Percentiles rank a stretch among this genome's conserved stretches.
Evolutionary conservation across 139 green algal genomes (phyloP).

Genomic region (Marvania coccoides): DNA sequence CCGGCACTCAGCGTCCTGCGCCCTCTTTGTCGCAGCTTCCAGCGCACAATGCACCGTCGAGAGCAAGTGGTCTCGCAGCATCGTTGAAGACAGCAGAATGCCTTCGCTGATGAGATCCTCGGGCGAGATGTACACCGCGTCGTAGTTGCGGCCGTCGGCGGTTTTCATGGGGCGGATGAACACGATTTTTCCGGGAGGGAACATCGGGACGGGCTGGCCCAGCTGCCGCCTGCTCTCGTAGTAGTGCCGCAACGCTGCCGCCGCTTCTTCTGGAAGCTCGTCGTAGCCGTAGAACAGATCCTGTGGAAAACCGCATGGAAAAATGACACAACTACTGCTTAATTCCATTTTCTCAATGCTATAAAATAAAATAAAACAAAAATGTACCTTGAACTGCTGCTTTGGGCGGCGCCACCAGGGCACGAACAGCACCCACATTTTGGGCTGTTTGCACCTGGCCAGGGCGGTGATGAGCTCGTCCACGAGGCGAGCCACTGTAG

Average conservation of each 20-base stretch:
- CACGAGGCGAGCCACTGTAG: slow-evolving; percentile 35
- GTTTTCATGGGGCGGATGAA: slow-evolving; percentile 47
- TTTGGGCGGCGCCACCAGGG: slow-evolving; percentile 31
- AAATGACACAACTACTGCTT: too few relatives aligned
- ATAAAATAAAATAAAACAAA: too few relatives aligned
- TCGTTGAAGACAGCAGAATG: slow-evolving; percentile 15
- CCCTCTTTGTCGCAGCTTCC: not conserved
- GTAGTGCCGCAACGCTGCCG: slow-evolving; percentile 13
- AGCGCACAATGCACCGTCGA: not conserved
- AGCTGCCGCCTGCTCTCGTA: slow-evolving; percentile 17
- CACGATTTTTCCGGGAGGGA: slow-evolving; percentile 37
- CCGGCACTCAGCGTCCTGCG: not conserved
- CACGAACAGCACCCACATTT: slow-evolving; percentile 28
- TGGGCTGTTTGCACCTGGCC: slow-evolving; percentile 31
- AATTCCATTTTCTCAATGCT: too few relatives aligned
- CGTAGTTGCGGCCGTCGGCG: slow-evolving; percentile 1
- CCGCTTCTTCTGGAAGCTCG: slow-evolving; percentile 22
- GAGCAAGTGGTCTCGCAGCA: slow-evolving; percentile 17
- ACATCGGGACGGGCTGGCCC: slow-evolving; percentile 31
- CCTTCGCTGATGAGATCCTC: slow-evolving; percentile 32
- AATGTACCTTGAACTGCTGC: not conserved
- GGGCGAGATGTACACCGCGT: slow-evolving; percentile 19
- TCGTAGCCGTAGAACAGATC: slow-evolving; percentile 33
- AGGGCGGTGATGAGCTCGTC: slow-evolving; percentile 45
- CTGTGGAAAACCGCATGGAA: not conserved